Evolutionary conservation across 805 yeast species (phyloP), one percentile per base, ranked within the genome.

Genomic region (Candida coleopterorum): DNA sequence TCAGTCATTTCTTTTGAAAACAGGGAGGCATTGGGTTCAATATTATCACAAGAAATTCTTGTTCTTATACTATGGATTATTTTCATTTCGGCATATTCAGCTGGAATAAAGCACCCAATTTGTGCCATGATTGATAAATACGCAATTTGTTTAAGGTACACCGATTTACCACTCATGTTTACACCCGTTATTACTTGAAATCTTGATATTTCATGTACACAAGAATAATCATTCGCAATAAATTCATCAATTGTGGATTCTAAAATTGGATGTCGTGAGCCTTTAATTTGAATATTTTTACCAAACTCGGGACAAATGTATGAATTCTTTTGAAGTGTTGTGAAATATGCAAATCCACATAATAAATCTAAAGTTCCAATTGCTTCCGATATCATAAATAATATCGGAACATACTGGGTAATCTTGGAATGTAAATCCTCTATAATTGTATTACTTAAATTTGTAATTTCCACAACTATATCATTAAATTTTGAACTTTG

Each of bases 111-210:
- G 8, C 74, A 68, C 0, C 85, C 85, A 20, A 77, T 68, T 47
- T 79, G 85, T 0, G 77, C 72, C 68, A 79, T 60, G 6, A 77
- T 64, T 2, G 61, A 58, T 8, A 74, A 44, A 6, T 75, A 44
- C 1, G 77, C 75, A 6, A 74, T 60, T 44, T 75, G 79, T 34
- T 70, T 68, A 27, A 78, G 64, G 41, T 73, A 74, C 4, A 77
- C 71, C 0, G 82, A 76, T 46, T 77, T 78, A 2, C 83, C 84
- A 33, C 81, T 77, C 79, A 75, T 74, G 42, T 77, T 77, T 3
- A 77, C 74, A 0, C 83, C 82, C 0, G 81, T 76, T 4, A 77
- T 62, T 2, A 77, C 62, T 38, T 71, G 74, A 7, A 73, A 48
- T 20, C 68, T 45, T 3, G 75, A 68, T 6, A 59, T 51, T 8